Evolutionary conservation across 2,329 filamentous ascomycete genomes (phyloP), one percentile per base, ranked within the genome.

Genomic region (Ophiostoma sp.): DNA sequence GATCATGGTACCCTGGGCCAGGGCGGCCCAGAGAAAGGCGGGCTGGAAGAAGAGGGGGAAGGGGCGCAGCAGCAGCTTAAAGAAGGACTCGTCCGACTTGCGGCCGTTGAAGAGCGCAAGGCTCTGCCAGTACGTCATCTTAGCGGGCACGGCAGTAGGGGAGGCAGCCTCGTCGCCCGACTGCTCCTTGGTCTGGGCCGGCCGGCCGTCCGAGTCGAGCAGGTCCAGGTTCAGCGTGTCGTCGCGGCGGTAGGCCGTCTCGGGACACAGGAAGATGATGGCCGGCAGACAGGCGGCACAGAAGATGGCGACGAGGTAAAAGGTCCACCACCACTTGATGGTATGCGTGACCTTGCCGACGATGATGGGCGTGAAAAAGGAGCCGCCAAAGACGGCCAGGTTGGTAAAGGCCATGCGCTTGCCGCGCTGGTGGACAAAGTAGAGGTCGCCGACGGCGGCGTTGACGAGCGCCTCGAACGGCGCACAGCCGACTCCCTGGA

Each of bases 401-500:
- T 87, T 84, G 67, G 85, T 81, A 67, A 96, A 82, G 0, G 94
- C 94, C 94, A 97, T 97, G 68, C 93, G 86, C 73, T 89, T 86
- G 44, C 93, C 93, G 66, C 91, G 85, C 81, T 66, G 69, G 79
- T 94, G 94, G 40, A 97, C 92, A 77, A 89, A 95, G 78, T 94
- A 97, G 66, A 98, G 76, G 77, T 98, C 94, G 55, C 93, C 94
- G 6, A 97, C 91, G 65, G 87, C 89, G 0, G 92, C 92, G 77
- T 96, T 97, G 69, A 97, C 89, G 38, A 97, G 81, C 0, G 91
- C 91, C 78, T 98, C 94, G 72, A 95, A 97, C 0, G 94, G 93
- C 8, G 93, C 93, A 18, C 93, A 83, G 0, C 90, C 93, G 60
- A 97, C 84, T 27, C 94, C 94, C 77, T 97, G 94, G 68, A 96